Base-by-base conservation (phyloP, 306 rosid species). In the Hippophae tibetana region DNA sequence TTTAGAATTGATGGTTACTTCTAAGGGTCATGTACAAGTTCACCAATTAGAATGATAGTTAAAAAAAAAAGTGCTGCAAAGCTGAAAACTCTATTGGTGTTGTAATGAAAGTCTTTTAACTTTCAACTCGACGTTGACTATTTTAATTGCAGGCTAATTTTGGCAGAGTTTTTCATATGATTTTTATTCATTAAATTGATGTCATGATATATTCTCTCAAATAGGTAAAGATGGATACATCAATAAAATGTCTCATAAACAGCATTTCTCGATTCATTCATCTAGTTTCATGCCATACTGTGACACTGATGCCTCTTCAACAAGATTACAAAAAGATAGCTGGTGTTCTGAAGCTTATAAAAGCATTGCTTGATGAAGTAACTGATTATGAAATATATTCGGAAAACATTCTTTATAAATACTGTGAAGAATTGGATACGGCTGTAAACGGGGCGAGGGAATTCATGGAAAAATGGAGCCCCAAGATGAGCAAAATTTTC, bases 261-360 rank as follows among this genome's bases (percentile, higher is more conserved):
- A 85, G 93, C 76, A 87, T 83, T 64, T 79, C 96, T 67, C 82
- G 98, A 58, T 85, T 92, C 70, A 73, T 87, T 78, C 96, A 70
- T 74, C 83, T 87, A 54, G 89, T 85, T 71, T 87, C 95, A 55
- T 81, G 95, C 83, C 96, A 82, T 46, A 60, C 71, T 56, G 54
- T 71, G 45, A 92, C 79, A 63, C 76, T 67, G 60, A 14, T 72
- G 69, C 87, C 89, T 58, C 69, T 92, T 71, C 86, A 82, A 78
- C 85, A 79, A 76, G 79, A 74, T 58, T 85, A 67, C 70, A 76
- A 53, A 76, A 71, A 72, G 69, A 66, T 85, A 74, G 79, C 66
- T 65, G 83, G 76, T 61, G 86, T 80, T 48, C 62, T 92, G 63
- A 85, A 88, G 86, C 76, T 59, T 72, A 70, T 92, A 78, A 92